Percentiles rank a stretch among this genome's conserved stretches.
Evolutionary conservation across 2,329 filamentous ascomycete genomes (phyloP).

Genomic region (Colletotrichum sp.): DNA sequence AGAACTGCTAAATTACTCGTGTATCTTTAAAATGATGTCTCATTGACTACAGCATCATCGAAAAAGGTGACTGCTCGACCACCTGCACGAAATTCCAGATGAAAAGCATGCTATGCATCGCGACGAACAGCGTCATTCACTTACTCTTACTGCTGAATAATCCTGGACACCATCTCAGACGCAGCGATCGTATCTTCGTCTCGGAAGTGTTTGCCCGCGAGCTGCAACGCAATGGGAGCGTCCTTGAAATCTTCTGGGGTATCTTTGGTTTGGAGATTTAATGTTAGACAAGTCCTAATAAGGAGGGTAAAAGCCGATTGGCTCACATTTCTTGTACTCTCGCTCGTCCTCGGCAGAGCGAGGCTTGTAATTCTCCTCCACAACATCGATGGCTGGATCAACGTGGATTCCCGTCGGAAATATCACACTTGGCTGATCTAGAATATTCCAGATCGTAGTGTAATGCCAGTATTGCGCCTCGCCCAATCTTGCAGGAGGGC

Average conservation of each 20-base stretch:
- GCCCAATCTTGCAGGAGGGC: conserved; percentile 24
- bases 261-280: neutral
- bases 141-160: neutral
- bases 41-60: neutral
- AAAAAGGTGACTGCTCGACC: neutral
- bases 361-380: neutral
- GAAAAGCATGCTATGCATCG: neutral
- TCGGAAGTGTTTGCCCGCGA: conserved; percentile 2
- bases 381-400: neutral
- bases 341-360: neutral
- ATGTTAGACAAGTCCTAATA: neutral
- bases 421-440: conserved; percentile 30
- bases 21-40: neutral
- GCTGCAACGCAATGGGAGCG: neutral
- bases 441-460: conserved; percentile 35
- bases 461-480: conserved; percentile 30
- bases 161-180: neutral
- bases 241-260: neutral
- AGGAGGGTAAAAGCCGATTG: neutral
- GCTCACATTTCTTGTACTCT: conserved; percentile 10
- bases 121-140: neutral
- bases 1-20: neutral
- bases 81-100: rapidly evolving
- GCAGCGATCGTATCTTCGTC: conserved; percentile 14
- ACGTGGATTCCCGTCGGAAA: conserved; percentile 28